A percentile compares a stretch with the other conserved stretches of the same genome.
Evolutionary conservation across 2,329 filamentous ascomycete species (phyloP).

Genomic region (Cephalotrichum gorgonifer): DNA sequence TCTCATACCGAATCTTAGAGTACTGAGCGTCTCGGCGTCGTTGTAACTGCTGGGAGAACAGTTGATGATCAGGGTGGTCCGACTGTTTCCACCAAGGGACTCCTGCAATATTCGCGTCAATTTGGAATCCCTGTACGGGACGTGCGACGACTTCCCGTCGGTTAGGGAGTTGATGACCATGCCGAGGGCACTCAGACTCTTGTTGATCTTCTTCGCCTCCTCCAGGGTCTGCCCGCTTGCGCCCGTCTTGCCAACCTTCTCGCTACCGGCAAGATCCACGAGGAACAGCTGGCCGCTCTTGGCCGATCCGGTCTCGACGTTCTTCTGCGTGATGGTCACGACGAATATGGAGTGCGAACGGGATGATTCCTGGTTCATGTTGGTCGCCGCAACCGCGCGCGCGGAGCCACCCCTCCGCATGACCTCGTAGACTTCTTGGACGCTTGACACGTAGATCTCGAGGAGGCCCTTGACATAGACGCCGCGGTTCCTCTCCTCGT

Average conservation of each 20-base stretch:
- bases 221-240: slow-evolving; percentile 94
- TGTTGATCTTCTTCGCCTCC: slow-evolving; percentile 99
- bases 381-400: slow-evolving; percentile 87
- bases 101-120: slow-evolving; percentile 96
- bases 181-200: slow-evolving; percentile 92
- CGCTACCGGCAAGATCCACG: slow-evolving; percentile 94
- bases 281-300: slow-evolving; percentile 96
- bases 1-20: slow-evolving; percentile 85
- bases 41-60: slow-evolving; percentile 99
- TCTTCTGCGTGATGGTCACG: slow-evolving; percentile 94
- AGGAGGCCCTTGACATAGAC: slow-evolving; percentile 94
- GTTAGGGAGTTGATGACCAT: slow-evolving; percentile 99
- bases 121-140: slow-evolving; percentile 97
- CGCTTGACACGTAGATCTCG: slow-evolving; percentile 91
- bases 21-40: slow-evolving; percentile 86
- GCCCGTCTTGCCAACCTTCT: slow-evolving; percentile 97
- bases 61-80: slow-evolving; percentile 98
- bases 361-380: slow-evolving; percentile 98
- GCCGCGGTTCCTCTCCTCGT: slow-evolving; percentile 92
- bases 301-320: slow-evolving; percentile 87
- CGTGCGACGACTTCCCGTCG: slow-evolving; percentile 90
- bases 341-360: slow-evolving; percentile 98
- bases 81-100: slow-evolving; percentile 91
- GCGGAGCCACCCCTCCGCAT: slow-evolving; percentile 87
- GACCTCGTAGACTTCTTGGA: slow-evolving; percentile 92